Evolutionary conservation across 495 filamentous ascomycete genomes (phyloP).

Genomic region (Tuber aestivum): DNA sequence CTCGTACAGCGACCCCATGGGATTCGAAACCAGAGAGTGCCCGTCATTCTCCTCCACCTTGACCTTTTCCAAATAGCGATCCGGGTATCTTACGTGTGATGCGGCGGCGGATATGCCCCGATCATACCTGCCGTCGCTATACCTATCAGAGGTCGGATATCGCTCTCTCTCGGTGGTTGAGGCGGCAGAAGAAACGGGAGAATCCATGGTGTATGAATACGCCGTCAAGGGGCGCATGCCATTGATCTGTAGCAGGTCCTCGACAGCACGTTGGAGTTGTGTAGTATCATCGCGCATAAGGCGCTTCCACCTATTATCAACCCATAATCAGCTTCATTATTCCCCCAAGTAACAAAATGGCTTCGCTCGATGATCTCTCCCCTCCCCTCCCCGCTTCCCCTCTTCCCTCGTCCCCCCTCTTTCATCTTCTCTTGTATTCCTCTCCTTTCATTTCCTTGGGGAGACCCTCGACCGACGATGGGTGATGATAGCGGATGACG

Average conservation of each 20-base stretch:
- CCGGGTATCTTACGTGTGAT: conserved; percentile 5
- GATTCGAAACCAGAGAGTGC: conserved; percentile 51
- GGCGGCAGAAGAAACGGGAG: conserved; percentile 26
- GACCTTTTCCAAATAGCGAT: conserved; percentile 46
- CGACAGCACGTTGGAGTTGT: conserved; percentile 39
- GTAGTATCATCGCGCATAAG: conserved; percentile 41
- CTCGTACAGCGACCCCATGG: conserved; percentile 58
- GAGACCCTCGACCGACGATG: neutral
- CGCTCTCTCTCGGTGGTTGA: conserved; percentile 29
- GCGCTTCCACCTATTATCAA: conserved; percentile 36
- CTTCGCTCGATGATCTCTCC: neutral
- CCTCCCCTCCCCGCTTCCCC: neutral
- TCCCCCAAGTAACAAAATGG: neutral
- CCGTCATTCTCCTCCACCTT: conserved; percentile 51
- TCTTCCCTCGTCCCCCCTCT: neutral
- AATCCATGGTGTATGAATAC: conserved; percentile 21
- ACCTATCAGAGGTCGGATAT: conserved; percentile 11
- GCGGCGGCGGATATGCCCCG: conserved; percentile 39
- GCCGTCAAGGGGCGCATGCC: conserved; percentile 35
- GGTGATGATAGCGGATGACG: conserved; percentile 13
- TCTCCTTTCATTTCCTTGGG: neutral
- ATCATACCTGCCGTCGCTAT: conserved; percentile 28
- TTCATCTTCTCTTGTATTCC: neutral
- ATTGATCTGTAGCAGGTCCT: conserved; percentile 31
- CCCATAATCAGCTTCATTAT: neutral